Conservation (phyloP, 805 yeast genomes). For the Sugiyamaella qingdaonensis region DNA sequence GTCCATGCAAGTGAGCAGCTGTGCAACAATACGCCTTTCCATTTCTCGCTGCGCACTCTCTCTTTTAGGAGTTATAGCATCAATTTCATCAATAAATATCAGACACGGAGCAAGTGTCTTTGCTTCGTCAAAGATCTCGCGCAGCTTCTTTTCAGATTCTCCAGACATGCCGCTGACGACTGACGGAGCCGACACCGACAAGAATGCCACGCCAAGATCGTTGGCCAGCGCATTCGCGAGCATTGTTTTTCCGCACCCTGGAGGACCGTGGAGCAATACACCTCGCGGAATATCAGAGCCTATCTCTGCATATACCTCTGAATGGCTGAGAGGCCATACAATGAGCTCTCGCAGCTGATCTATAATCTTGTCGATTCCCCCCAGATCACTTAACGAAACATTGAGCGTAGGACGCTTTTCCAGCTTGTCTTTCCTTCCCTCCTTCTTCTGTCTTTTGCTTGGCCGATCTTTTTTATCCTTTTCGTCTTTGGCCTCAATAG, state of each 20-base stretch:
- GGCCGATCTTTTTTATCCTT: slow-evolving; percentile 13
- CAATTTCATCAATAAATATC: slow-evolving; percentile 92
- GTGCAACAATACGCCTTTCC: slow-evolving; percentile 97
- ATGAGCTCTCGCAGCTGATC: slow-evolving; percentile 84
- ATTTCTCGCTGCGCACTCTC: slow-evolving; percentile 95
- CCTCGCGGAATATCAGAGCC: slow-evolving; percentile 97
- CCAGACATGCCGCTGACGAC: slow-evolving; percentile 99
- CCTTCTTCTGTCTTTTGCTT: slow-evolving; percentile 51
- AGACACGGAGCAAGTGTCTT: slow-evolving; percentile 85
- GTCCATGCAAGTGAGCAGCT: slow-evolving; percentile 89
- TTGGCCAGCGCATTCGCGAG: slow-evolving; percentile 96
- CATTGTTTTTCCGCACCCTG: slow-evolving; percentile 98
- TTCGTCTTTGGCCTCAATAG: neutral
- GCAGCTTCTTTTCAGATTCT: slow-evolving; percentile 87
- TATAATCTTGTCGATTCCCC: slow-evolving; percentile 85
- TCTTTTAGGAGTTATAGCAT: slow-evolving; percentile 96
- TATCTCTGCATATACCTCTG: slow-evolving; percentile 80
- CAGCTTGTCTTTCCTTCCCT: slow-evolving; percentile 49
- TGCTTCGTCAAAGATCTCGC: slow-evolving; percentile 94
- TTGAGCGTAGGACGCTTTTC: slow-evolving; percentile 53
- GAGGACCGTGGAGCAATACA: slow-evolving; percentile 92
- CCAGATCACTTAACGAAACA: slow-evolving; percentile 65
- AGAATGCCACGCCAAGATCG: slow-evolving; percentile 87
- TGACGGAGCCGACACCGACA: slow-evolving; percentile 88
- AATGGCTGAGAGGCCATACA: slow-evolving; percentile 88